Conservation (phyloP, 2,329 filamentous ascomycete species). For the Cytospora mali region DNA sequence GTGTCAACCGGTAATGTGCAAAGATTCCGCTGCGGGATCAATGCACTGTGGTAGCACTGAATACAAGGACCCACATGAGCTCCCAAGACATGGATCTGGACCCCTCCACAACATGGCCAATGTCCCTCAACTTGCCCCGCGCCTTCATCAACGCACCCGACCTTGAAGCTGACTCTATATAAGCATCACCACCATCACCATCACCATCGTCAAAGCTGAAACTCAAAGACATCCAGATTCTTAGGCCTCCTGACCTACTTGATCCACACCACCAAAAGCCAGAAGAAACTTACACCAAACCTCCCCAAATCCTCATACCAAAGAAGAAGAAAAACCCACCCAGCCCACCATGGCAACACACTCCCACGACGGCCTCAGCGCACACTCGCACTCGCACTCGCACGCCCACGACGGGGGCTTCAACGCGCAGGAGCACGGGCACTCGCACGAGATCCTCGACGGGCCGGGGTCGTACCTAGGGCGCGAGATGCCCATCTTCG, state of each 20-base stretch:
- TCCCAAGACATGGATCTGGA: neutral
- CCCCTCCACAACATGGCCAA: neutral
- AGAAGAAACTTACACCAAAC: too few relatives aligned
- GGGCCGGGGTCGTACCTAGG: conserved; percentile 88
- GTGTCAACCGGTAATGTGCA: too few relatives aligned
- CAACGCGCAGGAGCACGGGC: conserved; percentile 76
- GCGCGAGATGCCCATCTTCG: conserved; percentile 90
- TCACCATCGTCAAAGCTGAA: too few relatives aligned
- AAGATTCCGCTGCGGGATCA: neutral
- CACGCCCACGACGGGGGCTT: conserved; percentile 53
- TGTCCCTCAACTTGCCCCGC: neutral
- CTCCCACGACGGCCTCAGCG: conserved; percentile 57
- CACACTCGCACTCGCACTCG: conserved; percentile 38
- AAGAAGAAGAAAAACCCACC: neutral
- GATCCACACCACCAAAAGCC: too few relatives aligned
- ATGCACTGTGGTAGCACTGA: neutral
- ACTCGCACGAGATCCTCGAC: conserved; percentile 93
- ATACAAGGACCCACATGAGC: neutral
- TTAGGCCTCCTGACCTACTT: neutral
- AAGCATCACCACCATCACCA: too few relatives aligned
- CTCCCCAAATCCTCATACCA: neutral
- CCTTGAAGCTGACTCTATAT: neutral
- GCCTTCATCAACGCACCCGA: neutral
- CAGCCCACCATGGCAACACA: conserved; percentile 40
- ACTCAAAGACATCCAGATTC: too few relatives aligned